Conservation (phyloP, 2,329 filamentous ascomycete species). For the Magnaporthiopsis rhizophila region DNA sequence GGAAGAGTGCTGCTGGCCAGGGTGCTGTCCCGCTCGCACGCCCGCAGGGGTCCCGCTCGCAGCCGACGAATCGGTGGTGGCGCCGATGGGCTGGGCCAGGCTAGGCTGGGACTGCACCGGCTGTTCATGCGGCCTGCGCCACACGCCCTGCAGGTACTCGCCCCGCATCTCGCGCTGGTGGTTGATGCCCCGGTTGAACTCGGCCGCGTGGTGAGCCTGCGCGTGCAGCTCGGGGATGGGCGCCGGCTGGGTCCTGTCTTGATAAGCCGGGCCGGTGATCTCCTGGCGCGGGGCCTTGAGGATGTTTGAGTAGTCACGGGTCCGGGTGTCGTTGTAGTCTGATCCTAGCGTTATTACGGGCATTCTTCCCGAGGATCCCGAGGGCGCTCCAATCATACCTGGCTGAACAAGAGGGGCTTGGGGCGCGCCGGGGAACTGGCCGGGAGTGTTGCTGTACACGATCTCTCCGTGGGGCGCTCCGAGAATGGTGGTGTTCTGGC, state of each 20-base stretch:
- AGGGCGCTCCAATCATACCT: slow-evolving; percentile 58
- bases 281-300: slow-evolving; percentile 81
- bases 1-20: background rate
- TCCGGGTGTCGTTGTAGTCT: slow-evolving; percentile 67
- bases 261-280: slow-evolving; percentile 77
- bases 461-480: slow-evolving; percentile 74
- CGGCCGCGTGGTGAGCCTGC: slow-evolving; percentile 80
- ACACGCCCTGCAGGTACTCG: slow-evolving; percentile 73
- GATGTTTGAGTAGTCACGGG: slow-evolving; percentile 73
- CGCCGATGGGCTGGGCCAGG: slow-evolving; percentile 37
- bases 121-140: slow-evolving; percentile 76
- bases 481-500: slow-evolving; percentile 50
- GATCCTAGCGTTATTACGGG: slow-evolving; percentile 77
- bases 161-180: slow-evolving; percentile 71
- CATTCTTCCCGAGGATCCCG: slow-evolving; percentile 62
- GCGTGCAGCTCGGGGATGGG: slow-evolving; percentile 71
- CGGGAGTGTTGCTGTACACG: slow-evolving; percentile 71
- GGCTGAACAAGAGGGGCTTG: slow-evolving; percentile 64
- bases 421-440: slow-evolving; percentile 56
- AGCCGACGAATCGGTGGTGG: slow-evolving; percentile 10
- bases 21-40: too few relatives aligned
- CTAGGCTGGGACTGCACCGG: slow-evolving; percentile 37
- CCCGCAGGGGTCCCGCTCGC: background rate
- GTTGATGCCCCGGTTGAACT: slow-evolving; percentile 81
- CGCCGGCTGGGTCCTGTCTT: slow-evolving; percentile 74